A percentile compares a stretch with the other conserved stretches of the same genome.
Evolutionary conservation across 225 moss, liverwort and hornwort genomes (phyloP).

Genomic region (Pleurozium schreberi): DNA sequence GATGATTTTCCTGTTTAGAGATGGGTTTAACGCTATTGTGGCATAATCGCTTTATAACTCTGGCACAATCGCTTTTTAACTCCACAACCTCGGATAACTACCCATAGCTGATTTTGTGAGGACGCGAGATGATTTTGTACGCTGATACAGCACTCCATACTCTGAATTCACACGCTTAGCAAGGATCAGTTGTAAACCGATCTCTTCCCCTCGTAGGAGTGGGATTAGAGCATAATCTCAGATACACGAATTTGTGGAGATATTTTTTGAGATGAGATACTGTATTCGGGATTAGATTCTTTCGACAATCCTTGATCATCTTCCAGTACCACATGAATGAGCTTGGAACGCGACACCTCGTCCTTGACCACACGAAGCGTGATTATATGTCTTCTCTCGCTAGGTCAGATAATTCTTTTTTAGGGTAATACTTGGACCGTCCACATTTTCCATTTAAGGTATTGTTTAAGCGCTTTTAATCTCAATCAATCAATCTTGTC

Average conservation of each 20-base stretch:
- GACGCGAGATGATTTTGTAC: background rate
- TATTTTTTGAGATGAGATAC: background rate
- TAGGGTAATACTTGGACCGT: background rate
- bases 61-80: no score
- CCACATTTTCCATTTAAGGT: background rate
- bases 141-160: background rate
- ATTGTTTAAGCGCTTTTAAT: background rate
- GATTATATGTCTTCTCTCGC: background rate
- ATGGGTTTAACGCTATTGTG: background rate
- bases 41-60: no score
- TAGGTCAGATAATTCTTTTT: background rate
- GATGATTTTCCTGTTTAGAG: background rate
- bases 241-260: background rate
- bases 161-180: background rate
- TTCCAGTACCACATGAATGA: background rate
- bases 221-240: background rate
- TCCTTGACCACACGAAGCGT: background rate
- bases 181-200: background rate
- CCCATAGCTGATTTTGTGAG: no score
- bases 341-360: background rate
- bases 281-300: background rate
- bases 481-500: background rate
- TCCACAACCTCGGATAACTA: no score
- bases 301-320: background rate
- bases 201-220: background rate